Evolutionary conservation across 2,329 filamentous ascomycete genomes (phyloP).

Genomic region (Alternaria dauci): DNA sequence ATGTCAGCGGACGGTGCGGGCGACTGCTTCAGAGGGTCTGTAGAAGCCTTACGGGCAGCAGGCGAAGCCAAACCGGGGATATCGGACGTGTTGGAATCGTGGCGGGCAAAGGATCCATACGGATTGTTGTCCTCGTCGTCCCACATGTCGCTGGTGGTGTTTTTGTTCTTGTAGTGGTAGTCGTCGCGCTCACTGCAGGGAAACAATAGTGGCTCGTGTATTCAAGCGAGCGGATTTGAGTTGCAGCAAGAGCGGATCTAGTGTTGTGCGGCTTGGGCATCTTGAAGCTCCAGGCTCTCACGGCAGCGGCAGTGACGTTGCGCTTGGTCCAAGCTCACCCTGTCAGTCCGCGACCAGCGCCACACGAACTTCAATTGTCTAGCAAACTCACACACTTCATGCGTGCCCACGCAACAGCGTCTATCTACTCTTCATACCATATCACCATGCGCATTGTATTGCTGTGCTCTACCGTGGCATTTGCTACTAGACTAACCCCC

Average conservation of each 20-base stretch:
- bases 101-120: conserved; percentile 91
- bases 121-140: conserved; percentile 99
- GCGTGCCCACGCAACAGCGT: neutral
- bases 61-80: conserved; percentile 53
- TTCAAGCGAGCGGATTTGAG: neutral
- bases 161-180: neutral
- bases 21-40: neutral
- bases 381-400: neutral
- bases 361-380: neutral
- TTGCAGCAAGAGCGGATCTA: conserved; percentile 5
- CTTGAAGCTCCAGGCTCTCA: conserved; percentile 17
- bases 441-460: neutral
- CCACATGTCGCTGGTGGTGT: conserved; percentile 72
- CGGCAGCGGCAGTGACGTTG: conserved; percentile 20
- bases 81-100: conserved; percentile 79
- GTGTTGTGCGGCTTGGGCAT: conserved; percentile 4
- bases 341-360: neutral
- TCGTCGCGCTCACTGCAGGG: neutral
- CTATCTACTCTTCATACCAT: too few species aligned
- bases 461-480: too few species aligned
- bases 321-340: conserved; percentile 14
- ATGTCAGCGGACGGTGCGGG: conserved; percentile 16
- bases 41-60: conserved; percentile 46
- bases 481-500: too few species aligned
- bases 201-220: neutral